Conservation (phyloP, 1,139 yeast genomes). For the Scheffersomyces cryptocercus region DNA sequence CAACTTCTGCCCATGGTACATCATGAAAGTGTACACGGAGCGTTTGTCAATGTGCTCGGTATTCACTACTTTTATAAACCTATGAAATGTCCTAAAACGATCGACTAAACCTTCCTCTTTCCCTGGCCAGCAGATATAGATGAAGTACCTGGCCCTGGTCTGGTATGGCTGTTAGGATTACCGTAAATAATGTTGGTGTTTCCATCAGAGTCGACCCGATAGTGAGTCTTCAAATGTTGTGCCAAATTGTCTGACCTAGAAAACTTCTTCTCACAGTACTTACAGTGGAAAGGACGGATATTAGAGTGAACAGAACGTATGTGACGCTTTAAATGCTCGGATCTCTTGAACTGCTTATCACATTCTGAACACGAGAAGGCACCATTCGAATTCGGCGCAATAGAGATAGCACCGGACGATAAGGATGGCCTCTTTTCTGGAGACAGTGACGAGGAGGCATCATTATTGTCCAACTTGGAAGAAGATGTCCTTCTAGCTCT, state of each 20-base stretch:
- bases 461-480: not conserved
- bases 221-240: constrained; percentile 50
- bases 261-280: constrained; percentile 51
- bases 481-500: not conserved
- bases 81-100: too few relatives aligned
- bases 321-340: constrained; percentile 52
- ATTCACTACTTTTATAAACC: too few relatives aligned
- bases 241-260: constrained; percentile 50
- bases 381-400: constrained; percentile 14
- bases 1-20: too few relatives aligned
- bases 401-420: constrained; percentile 5
- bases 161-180: constrained; percentile 29
- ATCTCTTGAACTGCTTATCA: constrained; percentile 47
- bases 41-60: too few relatives aligned
- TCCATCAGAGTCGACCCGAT: constrained; percentile 31
- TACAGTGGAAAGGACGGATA: constrained; percentile 50
- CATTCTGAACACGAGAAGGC: constrained; percentile 50
- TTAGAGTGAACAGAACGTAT: constrained; percentile 50
- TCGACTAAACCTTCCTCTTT: constrained; percentile 14
- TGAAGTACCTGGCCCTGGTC: not conserved
- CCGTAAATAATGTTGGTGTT: constrained; percentile 40
- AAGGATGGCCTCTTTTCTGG: not conserved
- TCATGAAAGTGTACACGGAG: too few relatives aligned
- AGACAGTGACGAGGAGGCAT: not conserved
- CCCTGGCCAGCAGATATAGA: constrained; percentile 14